These are phyloP conservation scores for Melastoma candidum DNA, from an alignment of 441 rosid species.

Conservation along the genomic window DNA sequence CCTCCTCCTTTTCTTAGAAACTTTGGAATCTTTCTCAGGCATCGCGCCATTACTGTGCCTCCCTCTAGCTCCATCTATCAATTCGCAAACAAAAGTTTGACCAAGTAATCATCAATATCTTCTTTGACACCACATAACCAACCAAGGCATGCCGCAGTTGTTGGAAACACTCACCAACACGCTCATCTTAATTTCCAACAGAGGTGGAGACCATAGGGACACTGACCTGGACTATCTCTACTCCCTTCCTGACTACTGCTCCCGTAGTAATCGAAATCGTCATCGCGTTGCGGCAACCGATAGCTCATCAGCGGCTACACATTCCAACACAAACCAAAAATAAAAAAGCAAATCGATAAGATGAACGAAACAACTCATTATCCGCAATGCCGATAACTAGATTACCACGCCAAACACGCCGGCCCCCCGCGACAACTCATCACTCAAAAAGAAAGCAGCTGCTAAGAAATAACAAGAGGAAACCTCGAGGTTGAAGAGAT, in stretches of 20 bases:
- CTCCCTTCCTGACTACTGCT: conserved; percentile 96
- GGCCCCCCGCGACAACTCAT: conserved; percentile 8
- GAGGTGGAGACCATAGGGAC: background rate
- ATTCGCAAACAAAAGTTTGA: conserved; percentile 14
- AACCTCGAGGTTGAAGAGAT: conserved; percentile 96
- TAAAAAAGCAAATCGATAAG: conserved; percentile 11
- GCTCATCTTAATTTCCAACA: conserved; percentile 5
- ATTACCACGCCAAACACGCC: conserved; percentile 4
- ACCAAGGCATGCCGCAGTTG: conserved; percentile 5
- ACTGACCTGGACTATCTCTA: conserved; percentile 83
- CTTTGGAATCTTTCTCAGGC: conserved; percentile 38
- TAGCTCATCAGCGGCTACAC: conserved; percentile 88
- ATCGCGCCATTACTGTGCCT: conserved; percentile 52
- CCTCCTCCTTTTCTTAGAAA: conserved; percentile 49
- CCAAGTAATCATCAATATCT: conserved; percentile 17
- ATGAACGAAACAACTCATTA: conserved; percentile 2
- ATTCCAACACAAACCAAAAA: background rate
- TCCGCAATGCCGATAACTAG: conserved; percentile 5
- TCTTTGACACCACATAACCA: conserved; percentile 5
- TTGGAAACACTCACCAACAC: conserved; percentile 3
- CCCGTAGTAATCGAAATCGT: conserved; percentile 87
- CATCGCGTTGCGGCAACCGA: conserved; percentile 78
- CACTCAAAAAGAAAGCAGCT: background rate
- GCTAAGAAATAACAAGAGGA: conserved; percentile 15
- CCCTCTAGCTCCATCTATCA: conserved; percentile 44